Base-by-base conservation (phyloP, 2,329 filamentous ascomycete species). In the Magnaporthiopsis rhizophila region DNA sequence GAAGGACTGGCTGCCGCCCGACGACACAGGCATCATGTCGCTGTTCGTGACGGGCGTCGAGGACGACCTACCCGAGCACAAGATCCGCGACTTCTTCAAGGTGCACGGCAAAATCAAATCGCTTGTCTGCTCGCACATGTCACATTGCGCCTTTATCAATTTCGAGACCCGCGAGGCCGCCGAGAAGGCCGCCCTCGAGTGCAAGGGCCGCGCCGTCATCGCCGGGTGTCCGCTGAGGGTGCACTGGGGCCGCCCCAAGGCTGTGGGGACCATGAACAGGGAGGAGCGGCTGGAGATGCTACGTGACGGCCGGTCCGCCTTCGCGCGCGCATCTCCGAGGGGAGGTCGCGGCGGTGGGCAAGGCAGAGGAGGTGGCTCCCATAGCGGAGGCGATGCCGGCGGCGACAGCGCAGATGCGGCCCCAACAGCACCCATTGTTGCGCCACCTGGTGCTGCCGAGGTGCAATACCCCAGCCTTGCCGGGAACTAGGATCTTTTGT, bases 71-170 rank as follows among this genome's bases (percentile, higher is more conserved):
- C 93, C 94, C 2, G 95, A 99, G 76, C 88, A 93, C 76, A 92
- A 93, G 71, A 82, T 99, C 32, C 90, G 95, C 61, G 89, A 92
- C 2, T 95, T 96, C 76, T 99, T 99, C 80, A 87, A 91, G 66
- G 85, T 86, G 24, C 92, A 93, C 71, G 95, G 95, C 67, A 91
- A 94, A 72, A 88, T 99, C 66, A 91, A 95, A 71, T 97, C 92
- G 32, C 79, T 99, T 21, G 89, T 99, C 53, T 98, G 95, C 76
- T 97, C 93, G 8, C 95, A 99, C 78, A 92, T 96, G 80, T 94
- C 94, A 21, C 95, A 98, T 73, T 98, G 93, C 75, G 95, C 95
- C 1, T 99, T 98, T 73, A 82, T 99, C 77, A 99, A 99, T 78
- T 99, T 92, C 74, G 87, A 92, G 69, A 91, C 89, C 3, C 85